Conservation (phyloP, 2,329 filamentous ascomycete species). For the Exophiala calicioides region DNA sequence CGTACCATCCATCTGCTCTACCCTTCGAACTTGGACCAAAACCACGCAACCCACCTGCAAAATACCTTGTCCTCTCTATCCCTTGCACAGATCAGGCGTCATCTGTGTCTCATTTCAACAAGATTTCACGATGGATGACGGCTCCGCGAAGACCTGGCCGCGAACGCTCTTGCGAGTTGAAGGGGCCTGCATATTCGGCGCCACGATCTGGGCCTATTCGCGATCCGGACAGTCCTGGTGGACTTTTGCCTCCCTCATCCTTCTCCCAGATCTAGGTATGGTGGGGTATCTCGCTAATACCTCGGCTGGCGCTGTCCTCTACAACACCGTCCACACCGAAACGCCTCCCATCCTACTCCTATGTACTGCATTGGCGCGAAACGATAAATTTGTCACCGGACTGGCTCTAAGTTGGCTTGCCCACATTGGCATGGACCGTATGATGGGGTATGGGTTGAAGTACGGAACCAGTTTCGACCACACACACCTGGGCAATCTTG, state of each 20-base stretch:
- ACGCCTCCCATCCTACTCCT: slow-evolving; percentile 18
- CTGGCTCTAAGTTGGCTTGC: slow-evolving; percentile 18
- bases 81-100: too few relatives aligned
- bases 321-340: slow-evolving; percentile 20
- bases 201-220: slow-evolving; percentile 19
- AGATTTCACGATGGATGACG: too few relatives aligned
- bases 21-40: too few relatives aligned
- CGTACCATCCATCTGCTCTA: too few relatives aligned
- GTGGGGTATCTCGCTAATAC: slow-evolving; percentile 21
- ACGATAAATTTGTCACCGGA: slow-evolving; percentile 13
- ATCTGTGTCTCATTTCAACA: too few relatives aligned
- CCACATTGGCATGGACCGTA: slow-evolving; percentile 25
- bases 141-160: slow-evolving; percentile 21
- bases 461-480: slow-evolving; percentile 21
- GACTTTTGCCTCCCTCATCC: slow-evolving; percentile 17
- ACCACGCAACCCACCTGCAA: too few relatives aligned
- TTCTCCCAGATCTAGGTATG: slow-evolving; percentile 22
- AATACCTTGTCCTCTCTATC: too few relatives aligned
- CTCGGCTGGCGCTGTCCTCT: slow-evolving; percentile 9
- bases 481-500: slow-evolving; percentile 18
- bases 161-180: slow-evolving; percentile 16
- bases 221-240: slow-evolving; percentile 15
- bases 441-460: slow-evolving; percentile 21
- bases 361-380: slow-evolving; percentile 17
- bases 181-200: slow-evolving; percentile 17